Percentiles rank a stretch among this genome's conserved stretches.
Evolutionary conservation across 345 rosid species (phyloP).

Genomic region (Boechera divaricarpa): DNA sequence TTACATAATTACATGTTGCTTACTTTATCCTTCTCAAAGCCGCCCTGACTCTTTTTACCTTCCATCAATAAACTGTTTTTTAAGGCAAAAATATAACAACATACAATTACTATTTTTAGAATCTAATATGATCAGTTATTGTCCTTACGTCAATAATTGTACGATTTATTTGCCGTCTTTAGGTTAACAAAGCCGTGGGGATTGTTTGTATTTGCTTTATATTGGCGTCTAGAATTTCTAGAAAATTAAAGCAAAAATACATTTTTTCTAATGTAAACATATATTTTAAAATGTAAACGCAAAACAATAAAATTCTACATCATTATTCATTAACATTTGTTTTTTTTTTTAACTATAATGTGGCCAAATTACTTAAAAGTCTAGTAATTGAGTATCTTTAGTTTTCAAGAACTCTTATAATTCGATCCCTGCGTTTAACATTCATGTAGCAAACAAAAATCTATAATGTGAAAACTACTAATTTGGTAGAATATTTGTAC

Average conservation of each 20-base stretch:
- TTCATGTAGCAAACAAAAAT: background rate
- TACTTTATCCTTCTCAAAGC: constrained; percentile 10
- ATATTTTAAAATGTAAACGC: background rate
- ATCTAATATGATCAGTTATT: constrained; percentile 17
- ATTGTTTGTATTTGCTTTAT: constrained; percentile 23
- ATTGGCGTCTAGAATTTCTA: constrained; percentile 18
- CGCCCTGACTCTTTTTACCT: background rate
- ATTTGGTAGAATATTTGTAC: background rate
- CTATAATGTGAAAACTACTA: background rate
- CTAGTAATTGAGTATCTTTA: no score
- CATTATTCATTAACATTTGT: background rate
- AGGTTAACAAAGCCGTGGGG: constrained; percentile 20
- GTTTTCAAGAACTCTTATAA: no score
- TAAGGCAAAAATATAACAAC: background rate
- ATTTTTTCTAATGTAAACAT: background rate
- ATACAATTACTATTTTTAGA: constrained; percentile 24
- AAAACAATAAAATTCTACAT: background rate
- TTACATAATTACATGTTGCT: background rate
- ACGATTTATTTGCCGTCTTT: background rate
- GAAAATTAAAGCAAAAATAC: background rate
- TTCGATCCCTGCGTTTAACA: background rate
- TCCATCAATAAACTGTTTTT: background rate
- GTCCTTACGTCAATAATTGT: constrained; percentile 29
- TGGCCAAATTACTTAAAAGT: background rate
- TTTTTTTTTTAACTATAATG: no score